Conservation (phyloP, 176 grass and related monocot genomes). For the Triticum turgidum region DNA sequence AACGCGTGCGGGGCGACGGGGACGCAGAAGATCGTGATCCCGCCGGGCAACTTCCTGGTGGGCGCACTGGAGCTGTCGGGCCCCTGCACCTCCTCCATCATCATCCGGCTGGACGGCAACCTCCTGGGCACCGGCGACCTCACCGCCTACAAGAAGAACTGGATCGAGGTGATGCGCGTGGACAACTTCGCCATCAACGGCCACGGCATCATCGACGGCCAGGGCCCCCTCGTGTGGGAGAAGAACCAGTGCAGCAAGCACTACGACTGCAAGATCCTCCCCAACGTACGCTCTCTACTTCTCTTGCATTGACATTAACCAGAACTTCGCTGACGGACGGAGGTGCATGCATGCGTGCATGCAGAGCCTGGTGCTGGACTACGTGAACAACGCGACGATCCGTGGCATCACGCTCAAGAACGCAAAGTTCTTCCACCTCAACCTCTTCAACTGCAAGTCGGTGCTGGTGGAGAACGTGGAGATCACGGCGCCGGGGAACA, state of each 20-base stretch:
- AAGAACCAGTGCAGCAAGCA: constrained; percentile 48
- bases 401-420: constrained; percentile 30
- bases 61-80: constrained; percentile 41
- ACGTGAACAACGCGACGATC: constrained; percentile 38
- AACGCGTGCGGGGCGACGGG: constrained; percentile 42
- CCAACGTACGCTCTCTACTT: constrained; percentile 31
- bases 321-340: too few species aligned
- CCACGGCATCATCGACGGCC: constrained; percentile 55
- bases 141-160: constrained; percentile 40
- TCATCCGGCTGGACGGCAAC: constrained; percentile 54
- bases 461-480: constrained; percentile 45
- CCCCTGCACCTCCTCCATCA: constrained; percentile 55
- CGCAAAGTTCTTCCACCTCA: constrained; percentile 86
- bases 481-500: constrained; percentile 49
- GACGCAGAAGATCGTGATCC: constrained; percentile 45
- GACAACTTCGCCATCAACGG: constrained; percentile 44
- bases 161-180: constrained; percentile 54
- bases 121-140: constrained; percentile 61
- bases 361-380: constrained; percentile 66
- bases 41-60: constrained; percentile 36
- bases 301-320: too few species aligned
- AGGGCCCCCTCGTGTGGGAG: constrained; percentile 54
- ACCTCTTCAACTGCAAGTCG: constrained; percentile 42
- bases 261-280: constrained; percentile 52
- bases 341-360: too few species aligned